A percentile compares a stretch with the other conserved stretches of the same genome.
These are phyloP conservation scores for Epichloe amarillans DNA, from an alignment of 2,329 filamentous ascomycete genomes.

Conservation along the genomic window DNA sequence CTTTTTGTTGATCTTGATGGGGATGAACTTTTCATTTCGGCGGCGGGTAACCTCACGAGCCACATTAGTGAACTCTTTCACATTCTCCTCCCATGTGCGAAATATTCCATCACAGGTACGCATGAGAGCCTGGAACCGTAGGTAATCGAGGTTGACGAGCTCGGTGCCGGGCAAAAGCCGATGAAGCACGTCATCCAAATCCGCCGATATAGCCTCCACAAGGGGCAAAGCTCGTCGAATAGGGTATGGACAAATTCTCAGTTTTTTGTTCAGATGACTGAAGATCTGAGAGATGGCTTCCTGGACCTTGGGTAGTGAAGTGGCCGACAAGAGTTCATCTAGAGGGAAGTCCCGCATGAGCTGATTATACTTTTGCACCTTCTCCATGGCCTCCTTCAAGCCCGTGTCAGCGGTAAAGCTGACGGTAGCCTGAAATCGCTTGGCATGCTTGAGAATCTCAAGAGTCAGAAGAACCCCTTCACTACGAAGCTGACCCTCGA, in stretches of 20 bases:
- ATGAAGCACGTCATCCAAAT: constrained; percentile 79
- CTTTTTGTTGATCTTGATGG: constrained; percentile 88
- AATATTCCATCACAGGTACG: constrained; percentile 74
- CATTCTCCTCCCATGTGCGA: constrained; percentile 83
- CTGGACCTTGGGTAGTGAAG: constrained; percentile 74
- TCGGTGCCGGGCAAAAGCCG: constrained; percentile 73
- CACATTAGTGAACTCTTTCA: constrained; percentile 97
- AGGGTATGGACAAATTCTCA: constrained; percentile 91
- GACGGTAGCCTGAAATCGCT: constrained; percentile 93
- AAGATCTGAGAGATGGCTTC: constrained; percentile 88
- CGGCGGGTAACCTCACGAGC: constrained; percentile 88
- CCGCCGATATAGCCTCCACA: constrained; percentile 92
- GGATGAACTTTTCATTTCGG: constrained; percentile 94
- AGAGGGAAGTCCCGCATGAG: constrained; percentile 97
- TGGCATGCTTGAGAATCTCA: constrained; percentile 90
- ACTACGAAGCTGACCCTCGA: constrained; percentile 76
- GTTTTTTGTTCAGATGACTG: constrained; percentile 89
- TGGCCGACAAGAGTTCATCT: constrained; percentile 86
- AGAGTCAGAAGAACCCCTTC: constrained; percentile 84
- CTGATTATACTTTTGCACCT: constrained; percentile 97
- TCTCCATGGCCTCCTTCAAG: constrained; percentile 87
- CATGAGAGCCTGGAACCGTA: constrained; percentile 80
- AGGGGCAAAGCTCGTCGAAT: constrained; percentile 81
- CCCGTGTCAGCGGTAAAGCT: constrained; percentile 95
- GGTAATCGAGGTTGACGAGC: constrained; percentile 83